Evolutionary conservation across 148 eudicot species (phyloP).

Genomic region (Heliamphora exappendiculata): DNA sequence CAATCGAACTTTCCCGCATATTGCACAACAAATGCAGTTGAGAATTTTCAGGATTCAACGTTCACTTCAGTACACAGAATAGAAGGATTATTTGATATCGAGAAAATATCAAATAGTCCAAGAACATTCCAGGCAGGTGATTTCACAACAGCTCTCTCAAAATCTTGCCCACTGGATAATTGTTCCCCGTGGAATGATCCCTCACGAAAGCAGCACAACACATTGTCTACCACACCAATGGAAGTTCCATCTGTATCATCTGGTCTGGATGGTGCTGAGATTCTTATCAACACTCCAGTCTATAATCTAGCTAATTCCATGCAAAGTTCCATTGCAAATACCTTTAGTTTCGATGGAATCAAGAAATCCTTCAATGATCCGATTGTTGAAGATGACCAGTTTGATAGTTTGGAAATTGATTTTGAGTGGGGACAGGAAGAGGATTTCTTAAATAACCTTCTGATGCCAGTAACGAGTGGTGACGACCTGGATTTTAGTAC

Average conservation of each 20-base stretch:
- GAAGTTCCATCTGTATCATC: constrained; percentile 15
- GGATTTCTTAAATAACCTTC: constrained; percentile 24
- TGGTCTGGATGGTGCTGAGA: constrained; percentile 11
- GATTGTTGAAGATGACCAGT: constrained; percentile 15
- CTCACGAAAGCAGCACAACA: constrained; percentile 17
- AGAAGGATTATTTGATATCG: neutral
- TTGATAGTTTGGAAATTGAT: constrained; percentile 22
- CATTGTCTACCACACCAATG: constrained; percentile 13
- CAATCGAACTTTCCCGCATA: neutral
- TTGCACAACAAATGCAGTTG: constrained; percentile 12
- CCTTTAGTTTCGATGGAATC: constrained; percentile 18
- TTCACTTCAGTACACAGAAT: constrained; percentile 19
- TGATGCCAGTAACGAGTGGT: constrained; percentile 19
- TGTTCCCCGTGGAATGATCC: constrained; percentile 30
- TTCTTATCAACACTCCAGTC: constrained; percentile 8
- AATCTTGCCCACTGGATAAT: constrained; percentile 24
- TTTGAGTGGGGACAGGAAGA: constrained; percentile 18
- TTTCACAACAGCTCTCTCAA: constrained; percentile 12
- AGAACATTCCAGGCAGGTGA: constrained; percentile 22
- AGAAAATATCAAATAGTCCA: constrained; percentile 4
- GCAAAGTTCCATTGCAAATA: constrained; percentile 35
- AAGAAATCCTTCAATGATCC: constrained; percentile 11
- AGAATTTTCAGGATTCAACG: constrained; percentile 8
- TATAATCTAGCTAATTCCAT: constrained; percentile 27
- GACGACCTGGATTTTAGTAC: constrained; percentile 18